Conservation (phyloP, 495 filamentous ascomycete genomes). For the Chaetomium cochliodes region DNA sequence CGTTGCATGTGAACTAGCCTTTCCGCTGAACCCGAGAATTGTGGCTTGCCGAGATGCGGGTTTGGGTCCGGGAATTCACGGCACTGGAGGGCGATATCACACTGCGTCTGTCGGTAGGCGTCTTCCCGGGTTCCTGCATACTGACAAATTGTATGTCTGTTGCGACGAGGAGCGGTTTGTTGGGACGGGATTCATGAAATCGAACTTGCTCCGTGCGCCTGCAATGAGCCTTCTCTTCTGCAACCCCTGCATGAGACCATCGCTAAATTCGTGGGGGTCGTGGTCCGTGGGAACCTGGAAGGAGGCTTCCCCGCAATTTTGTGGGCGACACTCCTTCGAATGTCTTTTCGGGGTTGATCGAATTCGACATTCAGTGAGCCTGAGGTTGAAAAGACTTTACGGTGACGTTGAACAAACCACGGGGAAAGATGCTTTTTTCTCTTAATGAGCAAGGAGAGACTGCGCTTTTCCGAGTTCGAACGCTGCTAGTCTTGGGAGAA, state of each 20-base stretch:
- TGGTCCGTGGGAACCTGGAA: not conserved
- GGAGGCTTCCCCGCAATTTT: not conserved
- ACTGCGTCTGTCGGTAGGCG: not conserved
- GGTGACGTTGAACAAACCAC: no score
- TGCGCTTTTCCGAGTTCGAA: no score
- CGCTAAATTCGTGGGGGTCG: conserved; percentile 1
- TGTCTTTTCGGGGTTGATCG: not conserved
- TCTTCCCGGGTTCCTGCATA: conserved; percentile 9
- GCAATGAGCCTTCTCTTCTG: conserved; percentile 1
- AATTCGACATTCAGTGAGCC: no score
- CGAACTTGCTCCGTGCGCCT: not conserved
- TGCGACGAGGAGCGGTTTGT: not conserved
- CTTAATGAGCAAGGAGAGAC: no score
- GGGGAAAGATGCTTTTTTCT: no score
- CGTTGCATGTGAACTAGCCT: not conserved
- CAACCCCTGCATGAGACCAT: conserved; percentile 13
- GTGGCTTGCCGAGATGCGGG: conserved; percentile 1
- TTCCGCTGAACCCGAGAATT: not conserved
- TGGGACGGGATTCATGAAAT: not conserved
- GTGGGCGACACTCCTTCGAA: not conserved
- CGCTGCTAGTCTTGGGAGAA: no score
- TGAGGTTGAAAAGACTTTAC: no score
- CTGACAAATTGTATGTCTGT: not conserved
- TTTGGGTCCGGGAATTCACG: not conserved
- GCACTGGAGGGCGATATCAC: not conserved